Conservation (phyloP, 306 rosid genomes). For the Carpinus viminea region DNA sequence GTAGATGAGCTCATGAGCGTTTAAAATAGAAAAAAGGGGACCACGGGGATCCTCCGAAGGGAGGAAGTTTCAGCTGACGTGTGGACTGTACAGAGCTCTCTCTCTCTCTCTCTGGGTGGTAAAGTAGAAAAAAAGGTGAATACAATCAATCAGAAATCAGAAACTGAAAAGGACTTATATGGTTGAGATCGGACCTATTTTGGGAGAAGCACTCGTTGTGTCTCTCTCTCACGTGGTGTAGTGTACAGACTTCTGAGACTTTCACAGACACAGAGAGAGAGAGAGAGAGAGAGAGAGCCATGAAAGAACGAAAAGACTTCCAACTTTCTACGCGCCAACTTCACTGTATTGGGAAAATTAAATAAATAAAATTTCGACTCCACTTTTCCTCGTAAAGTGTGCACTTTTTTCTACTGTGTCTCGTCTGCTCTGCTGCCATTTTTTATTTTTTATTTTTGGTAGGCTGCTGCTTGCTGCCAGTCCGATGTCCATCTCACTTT, state of each 20-base stretch:
- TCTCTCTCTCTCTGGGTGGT: not conserved
- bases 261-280: slow-evolving; percentile 9
- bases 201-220: not conserved
- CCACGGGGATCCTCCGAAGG: not conserved
- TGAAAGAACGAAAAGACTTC: slow-evolving; percentile 34
- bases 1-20: not conserved
- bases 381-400: slow-evolving; percentile 18
- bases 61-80: not conserved
- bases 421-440: not conserved
- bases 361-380: not conserved
- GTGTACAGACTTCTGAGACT: slow-evolving; percentile 1
- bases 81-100: not conserved
- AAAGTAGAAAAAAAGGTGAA: not conserved
- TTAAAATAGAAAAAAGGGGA: too few species aligned
- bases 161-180: slow-evolving; percentile 26
- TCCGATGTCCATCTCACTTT: slow-evolving; percentile 1
- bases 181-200: slow-evolving; percentile 19
- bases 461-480: not conserved
- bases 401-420: slow-evolving; percentile 16
- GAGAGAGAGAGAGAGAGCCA: slow-evolving; percentile 5
- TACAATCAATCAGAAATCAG: slow-evolving; percentile 9
- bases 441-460: not conserved
- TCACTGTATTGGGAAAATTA: not conserved
- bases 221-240: slow-evolving; percentile 40
- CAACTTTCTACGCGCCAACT: slow-evolving; percentile 36